Percentiles rank a stretch among this genome's conserved stretches.
Conservation (phyloP, 2,329 filamentous ascomycete genomes). For the Trichoderma sp. region DNA sequence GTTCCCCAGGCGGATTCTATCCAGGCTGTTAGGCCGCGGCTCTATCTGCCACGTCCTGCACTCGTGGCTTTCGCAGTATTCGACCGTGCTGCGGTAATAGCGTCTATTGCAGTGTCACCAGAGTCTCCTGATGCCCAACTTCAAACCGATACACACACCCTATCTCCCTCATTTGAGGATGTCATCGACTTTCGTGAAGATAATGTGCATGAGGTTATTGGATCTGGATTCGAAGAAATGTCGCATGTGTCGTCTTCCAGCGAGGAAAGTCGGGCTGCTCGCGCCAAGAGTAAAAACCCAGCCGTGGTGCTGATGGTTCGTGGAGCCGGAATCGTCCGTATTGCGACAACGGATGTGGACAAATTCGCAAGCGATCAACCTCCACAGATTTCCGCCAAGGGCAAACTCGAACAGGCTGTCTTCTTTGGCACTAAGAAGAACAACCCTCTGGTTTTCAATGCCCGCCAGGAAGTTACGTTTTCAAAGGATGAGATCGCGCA, state of each 20-base stretch:
- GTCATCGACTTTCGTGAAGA: slow-evolving; percentile 75
- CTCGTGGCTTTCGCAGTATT: slow-evolving; percentile 83
- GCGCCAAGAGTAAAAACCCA: slow-evolving; percentile 62
- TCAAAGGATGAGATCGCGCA: slow-evolving; percentile 68
- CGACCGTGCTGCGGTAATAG: slow-evolving; percentile 72
- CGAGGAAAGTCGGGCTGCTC: slow-evolving; percentile 53
- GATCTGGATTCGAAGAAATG: slow-evolving; percentile 64
- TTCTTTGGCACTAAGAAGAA: slow-evolving; percentile 83
- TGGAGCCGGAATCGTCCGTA: slow-evolving; percentile 61
- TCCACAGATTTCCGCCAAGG: slow-evolving; percentile 74
- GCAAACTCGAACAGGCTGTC: slow-evolving; percentile 90
- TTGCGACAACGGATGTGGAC: slow-evolving; percentile 60
- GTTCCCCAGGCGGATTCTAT: slow-evolving; percentile 41
- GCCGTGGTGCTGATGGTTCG: slow-evolving; percentile 63
- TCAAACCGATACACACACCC: slow-evolving; percentile 63
- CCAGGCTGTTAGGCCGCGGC: slow-evolving; percentile 54
- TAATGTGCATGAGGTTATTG: slow-evolving; percentile 62
- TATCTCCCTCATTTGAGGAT: slow-evolving; percentile 77
- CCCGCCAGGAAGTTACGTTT: slow-evolving; percentile 67
- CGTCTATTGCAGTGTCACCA: slow-evolving; percentile 68
- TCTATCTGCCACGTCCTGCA: slow-evolving; percentile 77
- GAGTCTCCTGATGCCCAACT: slow-evolving; percentile 78
- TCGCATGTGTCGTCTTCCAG: slow-evolving; percentile 32
- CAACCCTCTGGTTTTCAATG: slow-evolving; percentile 85
- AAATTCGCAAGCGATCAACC: slow-evolving; percentile 60